These are phyloP conservation scores for Exophiala sideris DNA, from an alignment of 2,329 filamentous ascomycete genomes.

Conservation along the genomic window DNA sequence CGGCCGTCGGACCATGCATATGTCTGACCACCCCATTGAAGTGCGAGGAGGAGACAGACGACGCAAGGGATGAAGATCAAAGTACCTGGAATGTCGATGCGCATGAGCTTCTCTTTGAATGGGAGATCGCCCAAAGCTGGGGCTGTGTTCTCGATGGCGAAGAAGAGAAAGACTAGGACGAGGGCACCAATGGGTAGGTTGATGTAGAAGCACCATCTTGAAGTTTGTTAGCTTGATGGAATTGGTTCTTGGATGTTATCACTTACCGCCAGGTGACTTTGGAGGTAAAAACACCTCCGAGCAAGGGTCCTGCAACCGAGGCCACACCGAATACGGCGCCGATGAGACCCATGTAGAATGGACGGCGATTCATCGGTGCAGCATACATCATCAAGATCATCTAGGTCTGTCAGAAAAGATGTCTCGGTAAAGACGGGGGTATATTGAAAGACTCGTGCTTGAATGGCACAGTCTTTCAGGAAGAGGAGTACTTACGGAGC, in stretches of 20 bases:
- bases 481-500: constrained; percentile 31
- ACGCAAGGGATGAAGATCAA: constrained; percentile 43
- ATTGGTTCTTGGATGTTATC: constrained; percentile 24
- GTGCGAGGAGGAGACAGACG: constrained; percentile 46
- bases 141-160: constrained; percentile 14
- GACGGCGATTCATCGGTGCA: constrained; percentile 46
- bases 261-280: constrained; percentile 27
- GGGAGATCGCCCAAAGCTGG: constrained; percentile 15
- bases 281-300: constrained; percentile 37
- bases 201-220: constrained; percentile 35
- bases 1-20: constrained; percentile 32
- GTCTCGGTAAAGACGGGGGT: too few species aligned
- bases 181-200: constrained; percentile 37
- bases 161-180: constrained; percentile 31
- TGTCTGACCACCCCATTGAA: constrained; percentile 36
- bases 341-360: constrained; percentile 48
- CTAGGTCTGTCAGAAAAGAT: too few species aligned
- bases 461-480: too few species aligned
- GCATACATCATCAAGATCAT: constrained; percentile 47
- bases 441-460: too few species aligned
- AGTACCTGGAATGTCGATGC: constrained; percentile 43
- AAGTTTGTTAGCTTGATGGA: not conserved
- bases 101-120: constrained; percentile 33
- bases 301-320: constrained; percentile 33
- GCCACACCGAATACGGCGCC: constrained; percentile 44